phyloP scores from a whole-genome alignment of 2,329 filamentous ascomycete genomes.

The Aspergillus sp. region DNA sequence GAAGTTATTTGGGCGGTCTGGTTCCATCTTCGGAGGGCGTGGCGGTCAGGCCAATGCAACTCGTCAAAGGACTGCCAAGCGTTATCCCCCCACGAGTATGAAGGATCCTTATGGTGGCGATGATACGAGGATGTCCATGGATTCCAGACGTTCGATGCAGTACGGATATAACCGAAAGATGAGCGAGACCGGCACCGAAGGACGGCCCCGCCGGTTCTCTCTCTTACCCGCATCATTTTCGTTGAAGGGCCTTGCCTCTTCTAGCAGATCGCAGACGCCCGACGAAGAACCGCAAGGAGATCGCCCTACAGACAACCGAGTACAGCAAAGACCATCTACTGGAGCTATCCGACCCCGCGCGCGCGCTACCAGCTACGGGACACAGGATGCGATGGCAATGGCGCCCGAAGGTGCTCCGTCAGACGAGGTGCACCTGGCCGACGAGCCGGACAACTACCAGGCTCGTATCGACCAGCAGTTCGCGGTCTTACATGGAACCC shows the following conservation, averaged over 20 bases:
- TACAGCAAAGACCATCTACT: conserved; percentile 34
- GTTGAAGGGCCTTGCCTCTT: conserved; percentile 61
- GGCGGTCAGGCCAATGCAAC: conserved; percentile 31
- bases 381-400: conserved; percentile 29
- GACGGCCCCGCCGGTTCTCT: conserved; percentile 67
- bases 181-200: conserved; percentile 62
- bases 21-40: conserved; percentile 71
- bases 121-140: conserved; percentile 64
- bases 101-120: conserved; percentile 63
- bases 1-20: conserved; percentile 79
- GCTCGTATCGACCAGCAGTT: conserved; percentile 43
- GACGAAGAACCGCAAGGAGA: conserved; percentile 38
- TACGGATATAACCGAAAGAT: conserved; percentile 67
- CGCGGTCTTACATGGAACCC: conserved; percentile 35
- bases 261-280: conserved; percentile 49
- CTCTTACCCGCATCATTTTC: conserved; percentile 65
- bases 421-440: conserved; percentile 21
- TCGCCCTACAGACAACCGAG: conserved; percentile 33
- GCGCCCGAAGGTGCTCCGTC: conserved; percentile 26
- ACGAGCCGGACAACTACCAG: conserved; percentile 37
- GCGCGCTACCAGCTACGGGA: conserved; percentile 32
- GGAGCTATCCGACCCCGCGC: conserved; percentile 27
- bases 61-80: conserved; percentile 55
- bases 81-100: conserved; percentile 92
- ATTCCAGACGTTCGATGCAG: conserved; percentile 72